Conservation (phyloP, 345 rosid species). For the Triadica sebifera region DNA sequence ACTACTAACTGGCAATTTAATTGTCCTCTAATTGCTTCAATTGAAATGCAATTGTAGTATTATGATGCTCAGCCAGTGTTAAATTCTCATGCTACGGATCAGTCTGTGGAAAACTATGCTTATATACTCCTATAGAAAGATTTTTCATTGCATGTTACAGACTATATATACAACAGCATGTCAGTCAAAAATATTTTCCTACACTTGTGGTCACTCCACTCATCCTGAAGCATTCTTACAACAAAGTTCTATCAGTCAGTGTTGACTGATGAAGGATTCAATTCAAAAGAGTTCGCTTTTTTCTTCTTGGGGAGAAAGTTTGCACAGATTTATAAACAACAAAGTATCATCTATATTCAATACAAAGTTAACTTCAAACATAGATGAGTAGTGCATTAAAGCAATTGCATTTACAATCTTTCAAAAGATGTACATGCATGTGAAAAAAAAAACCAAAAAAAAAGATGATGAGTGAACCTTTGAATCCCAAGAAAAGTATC, state of each 20-base stretch:
- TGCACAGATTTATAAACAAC: background rate
- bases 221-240: background rate
- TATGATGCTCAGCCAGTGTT: background rate
- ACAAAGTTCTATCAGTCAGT: background rate
- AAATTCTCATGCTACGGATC: background rate
- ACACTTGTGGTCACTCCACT: background rate
- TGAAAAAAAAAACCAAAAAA: background rate
- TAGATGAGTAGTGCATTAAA: background rate
- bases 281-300: background rate
- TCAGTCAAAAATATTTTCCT: background rate
- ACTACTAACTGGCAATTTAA: background rate
- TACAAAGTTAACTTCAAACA: background rate
- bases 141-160: background rate
- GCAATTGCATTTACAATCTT: background rate
- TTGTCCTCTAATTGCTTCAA: background rate
- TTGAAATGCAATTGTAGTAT: background rate
- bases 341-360: background rate
- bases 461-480: constrained; percentile 46
- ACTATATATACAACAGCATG: background rate
- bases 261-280: background rate
- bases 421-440: background rate
- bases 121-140: background rate
- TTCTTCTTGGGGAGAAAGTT: background rate
- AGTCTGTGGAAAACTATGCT: background rate
- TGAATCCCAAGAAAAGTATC: constrained; percentile 91